Base-by-base conservation (phyloP, 495 filamentous ascomycete genomes). In the Rhypophila decipiens region DNA sequence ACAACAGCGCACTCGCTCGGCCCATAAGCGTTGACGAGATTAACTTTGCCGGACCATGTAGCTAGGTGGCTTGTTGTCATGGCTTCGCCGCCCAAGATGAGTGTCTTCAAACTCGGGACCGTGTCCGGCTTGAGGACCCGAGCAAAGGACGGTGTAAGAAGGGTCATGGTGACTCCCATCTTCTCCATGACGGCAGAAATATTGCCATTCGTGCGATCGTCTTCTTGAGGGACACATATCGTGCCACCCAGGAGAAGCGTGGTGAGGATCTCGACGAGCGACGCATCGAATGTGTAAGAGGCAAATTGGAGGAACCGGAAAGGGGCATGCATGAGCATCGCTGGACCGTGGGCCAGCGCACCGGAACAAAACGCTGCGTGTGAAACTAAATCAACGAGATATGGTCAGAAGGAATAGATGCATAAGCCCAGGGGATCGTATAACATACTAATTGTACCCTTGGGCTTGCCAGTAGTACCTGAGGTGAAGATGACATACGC, bases 261-360 rank as follows among this genome's bases (percentile, higher is more conserved):
- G 4, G 75, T 71, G 21, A 81, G 68, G 4, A 78, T 76, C 21
- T 84, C 80, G 1, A 71, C 42, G 4, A 82, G 55, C 33, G 70
- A 75, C 10, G 72, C 70, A 42, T 84, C 80, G 34, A 80, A 85
- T 0, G 73, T 77, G 50, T 77, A 79, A n/a, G 75, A 72, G 5
- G 80, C 75, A 39, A 79, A 84, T 50, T 85, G 79, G 7, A 85
- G 55, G 4, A 75, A 63, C 4, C 74, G 60, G 22, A 71, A 70
- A 0, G 50, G 42, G 7, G 46, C 15, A 2, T 11, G 39, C 44
- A 59, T 78, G 1, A 72, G 75, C 41, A 54, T 43, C 18, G 39
- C 42, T 8, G 45, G 47, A 31, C 47, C 58, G 23, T 59, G 52
- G 21, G 39, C 55, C 57, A 60, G 24, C 33, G 65, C 63, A 19